Evolutionary conservation across 768 basidiomycete species (phyloP).

Genomic region (Rhodotorula sphaerocarpa): DNA sequence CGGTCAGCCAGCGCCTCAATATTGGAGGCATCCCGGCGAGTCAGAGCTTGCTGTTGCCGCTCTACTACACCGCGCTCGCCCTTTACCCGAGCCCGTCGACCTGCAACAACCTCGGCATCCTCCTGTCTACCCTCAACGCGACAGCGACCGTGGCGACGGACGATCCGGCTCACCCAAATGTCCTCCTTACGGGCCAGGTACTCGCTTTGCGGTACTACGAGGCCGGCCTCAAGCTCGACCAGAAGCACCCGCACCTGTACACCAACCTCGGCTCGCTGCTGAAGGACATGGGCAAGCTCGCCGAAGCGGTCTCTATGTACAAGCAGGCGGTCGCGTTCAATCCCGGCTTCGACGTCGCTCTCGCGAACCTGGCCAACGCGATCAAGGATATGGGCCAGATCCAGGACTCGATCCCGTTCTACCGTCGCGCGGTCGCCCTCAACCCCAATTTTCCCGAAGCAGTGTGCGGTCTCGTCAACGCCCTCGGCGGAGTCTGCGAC

Average conservation of each 20-base stretch:
- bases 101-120: conserved; percentile 52
- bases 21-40: conserved; percentile 25
- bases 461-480: conserved; percentile 50
- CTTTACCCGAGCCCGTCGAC: conserved; percentile 49
- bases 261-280: conserved; percentile 52
- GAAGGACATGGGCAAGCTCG: conserved; percentile 49
- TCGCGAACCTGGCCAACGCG: conserved; percentile 52
- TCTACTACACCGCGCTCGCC: conserved; percentile 51
- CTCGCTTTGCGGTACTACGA: conserved; percentile 50
- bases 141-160: conserved; percentile 33
- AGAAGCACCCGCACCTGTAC: conserved; percentile 50
- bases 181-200: conserved; percentile 23
- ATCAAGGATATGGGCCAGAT: conserved; percentile 50
- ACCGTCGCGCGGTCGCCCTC: conserved; percentile 47
- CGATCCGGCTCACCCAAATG: conserved; percentile 14
- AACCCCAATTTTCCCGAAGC: conserved; percentile 51
- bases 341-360: conserved; percentile 48
- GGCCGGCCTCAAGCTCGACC: conserved; percentile 48
- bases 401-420: conserved; percentile 49
- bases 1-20: conserved; percentile 39
- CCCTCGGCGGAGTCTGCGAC: conserved; percentile 50
- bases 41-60: conserved; percentile 47
- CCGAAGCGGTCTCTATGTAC: conserved; percentile 45
- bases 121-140: conserved; percentile 45
- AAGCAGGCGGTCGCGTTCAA: conserved; percentile 33